Evolutionary conservation across 768 basidiomycete genomes (phyloP).

Genomic region (Chlorophyllum brunneum): DNA sequence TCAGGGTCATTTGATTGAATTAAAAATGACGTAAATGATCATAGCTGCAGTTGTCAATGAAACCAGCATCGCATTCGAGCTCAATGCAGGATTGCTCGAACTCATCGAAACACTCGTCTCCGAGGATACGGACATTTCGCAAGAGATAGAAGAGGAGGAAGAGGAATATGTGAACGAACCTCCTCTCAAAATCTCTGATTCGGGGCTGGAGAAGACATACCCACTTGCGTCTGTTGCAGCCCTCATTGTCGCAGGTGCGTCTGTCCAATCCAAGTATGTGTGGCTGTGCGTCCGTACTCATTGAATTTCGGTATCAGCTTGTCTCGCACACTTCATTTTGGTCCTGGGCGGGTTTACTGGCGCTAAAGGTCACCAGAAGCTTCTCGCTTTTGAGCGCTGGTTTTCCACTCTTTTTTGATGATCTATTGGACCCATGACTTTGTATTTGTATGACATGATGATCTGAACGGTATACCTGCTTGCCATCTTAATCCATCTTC

Average conservation of each 20-base stretch:
- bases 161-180: constrained; percentile 1
- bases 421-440: background rate
- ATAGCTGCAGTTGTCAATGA: constrained; percentile 45
- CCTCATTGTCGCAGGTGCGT: constrained; percentile 31
- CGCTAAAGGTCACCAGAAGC: constrained; percentile 40
- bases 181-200: background rate
- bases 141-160: constrained; percentile 1
- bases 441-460: background rate
- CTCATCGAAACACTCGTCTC: constrained; percentile 23
- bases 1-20: background rate
- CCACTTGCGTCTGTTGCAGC: constrained; percentile 31
- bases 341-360: constrained; percentile 46
- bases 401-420: constrained; percentile 18
- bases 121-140: constrained; percentile 7
- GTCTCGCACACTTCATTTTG: constrained; percentile 45
- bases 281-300: background rate
- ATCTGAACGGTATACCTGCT: too few species aligned
- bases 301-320: constrained; percentile 28
- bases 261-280: background rate
- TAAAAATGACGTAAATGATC: background rate
- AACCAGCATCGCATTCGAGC: constrained; percentile 43
- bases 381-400: constrained; percentile 38
- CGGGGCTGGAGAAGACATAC: constrained; percentile 21
- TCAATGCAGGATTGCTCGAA: constrained; percentile 45
- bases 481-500: too few species aligned